Percentiles rank a stretch among this genome's conserved stretches.
Evolutionary conservation across 345 rosid genomes (phyloP).

Genomic region (Aegle marmelos): DNA sequence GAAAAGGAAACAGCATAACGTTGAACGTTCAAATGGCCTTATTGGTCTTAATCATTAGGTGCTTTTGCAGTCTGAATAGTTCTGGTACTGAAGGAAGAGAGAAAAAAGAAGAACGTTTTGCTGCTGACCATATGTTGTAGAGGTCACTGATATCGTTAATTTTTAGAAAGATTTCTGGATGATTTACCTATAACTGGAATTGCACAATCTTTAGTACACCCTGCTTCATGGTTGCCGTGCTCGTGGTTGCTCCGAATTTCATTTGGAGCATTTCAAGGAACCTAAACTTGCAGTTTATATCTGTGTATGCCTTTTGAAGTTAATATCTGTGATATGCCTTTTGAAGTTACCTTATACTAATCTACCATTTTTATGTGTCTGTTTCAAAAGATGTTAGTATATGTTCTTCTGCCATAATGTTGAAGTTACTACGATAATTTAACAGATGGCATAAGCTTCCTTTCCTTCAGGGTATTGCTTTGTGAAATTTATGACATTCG

Average conservation of each 20-base stretch:
- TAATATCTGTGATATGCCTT: background rate
- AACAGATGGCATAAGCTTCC: slow-evolving; percentile 5
- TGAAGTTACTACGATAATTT: background rate
- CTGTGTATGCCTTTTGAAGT: background rate
- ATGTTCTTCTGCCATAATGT: background rate
- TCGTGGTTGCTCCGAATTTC: background rate
- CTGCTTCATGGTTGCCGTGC: background rate
- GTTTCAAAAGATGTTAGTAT: background rate
- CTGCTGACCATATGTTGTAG: background rate
- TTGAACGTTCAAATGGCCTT: background rate
- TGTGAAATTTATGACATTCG: slow-evolving; percentile 65
- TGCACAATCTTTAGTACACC: background rate
- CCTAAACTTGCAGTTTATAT: background rate
- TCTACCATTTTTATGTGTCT: background rate
- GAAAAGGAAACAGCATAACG: background rate
- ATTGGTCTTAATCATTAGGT: background rate
- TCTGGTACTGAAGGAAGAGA: background rate
- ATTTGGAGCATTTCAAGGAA: background rate
- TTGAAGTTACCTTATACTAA: background rate
- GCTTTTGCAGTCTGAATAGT: background rate
- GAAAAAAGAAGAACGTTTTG: background rate
- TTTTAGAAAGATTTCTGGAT: background rate
- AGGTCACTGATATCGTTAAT: background rate
- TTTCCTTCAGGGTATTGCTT: slow-evolving; percentile 70
- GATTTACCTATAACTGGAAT: background rate